Percentiles rank a stretch among this genome's conserved stretches.
phyloP scores from a whole-genome alignment of 768 basidiomycete species.

The Pleurotus ostreatus region DNA sequence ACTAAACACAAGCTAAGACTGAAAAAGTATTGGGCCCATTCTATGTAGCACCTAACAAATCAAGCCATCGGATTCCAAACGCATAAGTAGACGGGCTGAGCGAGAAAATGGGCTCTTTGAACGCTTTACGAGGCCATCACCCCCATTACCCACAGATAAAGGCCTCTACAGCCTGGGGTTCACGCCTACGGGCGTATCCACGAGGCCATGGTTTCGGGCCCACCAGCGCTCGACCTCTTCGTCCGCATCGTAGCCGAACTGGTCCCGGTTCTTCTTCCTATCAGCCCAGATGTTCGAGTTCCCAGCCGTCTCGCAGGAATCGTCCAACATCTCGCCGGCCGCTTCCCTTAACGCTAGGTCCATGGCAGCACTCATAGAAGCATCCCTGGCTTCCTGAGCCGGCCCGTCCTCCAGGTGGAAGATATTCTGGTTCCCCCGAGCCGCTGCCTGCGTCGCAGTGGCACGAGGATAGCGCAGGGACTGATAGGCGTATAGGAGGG shows the following conservation, averaged over 20 bases:
- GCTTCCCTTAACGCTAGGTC: constrained; percentile 26
- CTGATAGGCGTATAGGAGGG: constrained; percentile 49
- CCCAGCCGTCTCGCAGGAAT: constrained; percentile 15
- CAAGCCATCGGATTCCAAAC: too few species aligned
- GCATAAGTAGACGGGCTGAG: not conserved
- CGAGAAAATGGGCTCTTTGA: not conserved
- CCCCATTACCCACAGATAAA: too few species aligned
- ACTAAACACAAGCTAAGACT: too few species aligned
- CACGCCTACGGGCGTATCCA: not conserved
- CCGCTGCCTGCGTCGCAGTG: constrained; percentile 42
- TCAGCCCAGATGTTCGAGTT: constrained; percentile 61
- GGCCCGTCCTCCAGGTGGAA: constrained; percentile 57
- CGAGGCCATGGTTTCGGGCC: constrained; percentile 13
- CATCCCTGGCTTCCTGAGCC: constrained; percentile 46
- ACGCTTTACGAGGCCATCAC: not conserved
- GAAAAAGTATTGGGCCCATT: too few species aligned
- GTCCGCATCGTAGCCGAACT: constrained; percentile 56
- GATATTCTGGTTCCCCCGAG: constrained; percentile 45
- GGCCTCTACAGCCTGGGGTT: not conserved
- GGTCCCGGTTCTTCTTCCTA: constrained; percentile 37
- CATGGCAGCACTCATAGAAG: constrained; percentile 48
- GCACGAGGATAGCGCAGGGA: constrained; percentile 46
- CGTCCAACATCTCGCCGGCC: constrained; percentile 8
- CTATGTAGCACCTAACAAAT: too few species aligned
- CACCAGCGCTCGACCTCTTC: constrained; percentile 48